Conservation (phyloP, 345 rosid species). For the Nasturtium officinale region DNA sequence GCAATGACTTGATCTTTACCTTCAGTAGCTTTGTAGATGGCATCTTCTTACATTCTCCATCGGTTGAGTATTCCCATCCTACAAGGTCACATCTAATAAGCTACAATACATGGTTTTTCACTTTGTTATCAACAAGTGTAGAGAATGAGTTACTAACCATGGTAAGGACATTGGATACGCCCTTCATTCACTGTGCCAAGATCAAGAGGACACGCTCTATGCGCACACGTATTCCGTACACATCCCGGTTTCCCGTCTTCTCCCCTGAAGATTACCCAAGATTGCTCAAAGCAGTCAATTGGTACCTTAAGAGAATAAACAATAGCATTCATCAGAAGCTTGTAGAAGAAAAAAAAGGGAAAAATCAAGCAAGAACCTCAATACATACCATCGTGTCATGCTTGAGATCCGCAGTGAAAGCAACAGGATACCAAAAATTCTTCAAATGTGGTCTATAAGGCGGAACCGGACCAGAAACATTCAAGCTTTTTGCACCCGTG, state of each 20-base stretch:
- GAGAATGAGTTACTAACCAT: constrained; percentile 61
- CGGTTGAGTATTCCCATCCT: constrained; percentile 98
- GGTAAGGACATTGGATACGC: constrained; percentile 94
- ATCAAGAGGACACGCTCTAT: constrained; percentile 97
- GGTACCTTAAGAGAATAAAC: constrained; percentile 63
- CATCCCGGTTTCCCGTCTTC: constrained; percentile 94
- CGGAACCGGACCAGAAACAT: constrained; percentile 91
- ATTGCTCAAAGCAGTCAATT: constrained; percentile 91
- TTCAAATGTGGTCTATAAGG: constrained; percentile 70
- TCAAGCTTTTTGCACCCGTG: constrained; percentile 63
- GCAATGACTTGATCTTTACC: constrained; percentile 75
- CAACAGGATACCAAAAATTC: constrained; percentile 96
- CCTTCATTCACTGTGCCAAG: constrained; percentile 95
- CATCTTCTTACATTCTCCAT: constrained; percentile 95
- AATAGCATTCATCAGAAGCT: neutral
- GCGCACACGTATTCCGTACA: constrained; percentile 91
- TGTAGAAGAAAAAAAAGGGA: neutral
- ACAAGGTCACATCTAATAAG: constrained; percentile 23
- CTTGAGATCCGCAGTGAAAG: constrained; percentile 82
- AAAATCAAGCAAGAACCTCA: neutral
- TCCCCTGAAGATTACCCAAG: constrained; percentile 95
- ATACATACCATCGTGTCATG: constrained; percentile 81
- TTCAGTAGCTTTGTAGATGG: constrained; percentile 77
- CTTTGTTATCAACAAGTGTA: neutral
- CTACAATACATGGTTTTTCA: neutral